phyloP scores from a whole-genome alignment of 768 basidiomycete genomes.

The Termitomyces sp. region DNA sequence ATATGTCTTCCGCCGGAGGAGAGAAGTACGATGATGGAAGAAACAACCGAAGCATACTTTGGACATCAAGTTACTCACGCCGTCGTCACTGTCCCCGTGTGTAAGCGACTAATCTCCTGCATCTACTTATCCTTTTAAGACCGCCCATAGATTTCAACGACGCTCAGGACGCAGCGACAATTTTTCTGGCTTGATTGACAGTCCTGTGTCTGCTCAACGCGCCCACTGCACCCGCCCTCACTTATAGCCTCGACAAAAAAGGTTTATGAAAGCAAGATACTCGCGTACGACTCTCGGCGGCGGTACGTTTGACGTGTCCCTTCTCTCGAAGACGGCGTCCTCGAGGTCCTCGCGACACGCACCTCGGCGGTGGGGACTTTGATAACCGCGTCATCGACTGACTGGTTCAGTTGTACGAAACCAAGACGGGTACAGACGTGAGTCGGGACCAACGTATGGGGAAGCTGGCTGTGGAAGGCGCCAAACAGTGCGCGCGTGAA shows the following conservation, averaged over 20 bases:
- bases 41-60: no score
- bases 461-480: not conserved
- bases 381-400: slow-evolving; percentile 72
- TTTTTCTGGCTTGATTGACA: no score
- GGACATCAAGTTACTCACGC: no score
- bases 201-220: no score
- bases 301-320: slow-evolving; percentile 69
- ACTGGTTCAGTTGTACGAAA: slow-evolving; percentile 48
- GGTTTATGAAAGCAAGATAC: slow-evolving; percentile 50
- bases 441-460: not conserved
- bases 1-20: slow-evolving; percentile 65
- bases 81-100: no score
- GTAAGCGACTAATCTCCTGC: no score
- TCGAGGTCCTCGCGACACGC: slow-evolving; percentile 68
- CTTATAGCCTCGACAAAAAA: slow-evolving; percentile 64
- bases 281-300: slow-evolving; percentile 73
- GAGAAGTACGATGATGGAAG: slow-evolving; percentile 28
- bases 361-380: slow-evolving; percentile 66
- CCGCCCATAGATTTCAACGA: no score
- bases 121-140: no score
- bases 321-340: slow-evolving; percentile 64
- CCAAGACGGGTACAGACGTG: not conserved
- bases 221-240: slow-evolving; percentile 60
- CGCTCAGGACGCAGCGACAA: no score
- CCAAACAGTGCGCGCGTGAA: not conserved